phyloP scores from a whole-genome alignment of 73 alveolate species.

The Paramecium primaurelia region DNA sequence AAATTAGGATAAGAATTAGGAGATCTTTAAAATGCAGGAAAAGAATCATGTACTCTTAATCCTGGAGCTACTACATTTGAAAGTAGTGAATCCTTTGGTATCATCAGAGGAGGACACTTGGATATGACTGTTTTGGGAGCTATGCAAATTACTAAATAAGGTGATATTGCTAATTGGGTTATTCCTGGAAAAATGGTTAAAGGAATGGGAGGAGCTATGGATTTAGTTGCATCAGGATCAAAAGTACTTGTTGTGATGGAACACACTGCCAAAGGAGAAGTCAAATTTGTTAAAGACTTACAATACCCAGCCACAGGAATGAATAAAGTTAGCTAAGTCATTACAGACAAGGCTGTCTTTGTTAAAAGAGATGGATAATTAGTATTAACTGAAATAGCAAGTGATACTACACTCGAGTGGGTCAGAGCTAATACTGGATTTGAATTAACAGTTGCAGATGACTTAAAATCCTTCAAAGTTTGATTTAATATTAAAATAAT shows the following conservation, averaged over 20 bases:
- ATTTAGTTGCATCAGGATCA: conserved; percentile 76
- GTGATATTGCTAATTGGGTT: conserved; percentile 97
- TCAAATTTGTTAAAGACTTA: conserved; percentile 71
- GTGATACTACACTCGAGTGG: conserved; percentile 71
- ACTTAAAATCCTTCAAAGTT: conserved; percentile 58
- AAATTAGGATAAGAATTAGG: conserved; percentile 77
- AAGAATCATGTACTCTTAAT: conserved; percentile 81
- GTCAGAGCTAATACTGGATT: conserved; percentile 73
- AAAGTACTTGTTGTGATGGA: conserved; percentile 80
- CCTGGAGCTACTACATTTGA: conserved; percentile 87
- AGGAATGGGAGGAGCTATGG: conserved; percentile 96
- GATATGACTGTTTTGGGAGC: conserved; percentile 89
- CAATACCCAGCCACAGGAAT: conserved; percentile 80
- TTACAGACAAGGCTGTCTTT: conserved; percentile 81
- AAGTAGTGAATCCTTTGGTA: conserved; percentile 86
- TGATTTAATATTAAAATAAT: neutral
- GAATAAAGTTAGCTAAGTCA: conserved; percentile 69
- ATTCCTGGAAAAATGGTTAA: conserved; percentile 94
- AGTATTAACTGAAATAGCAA: conserved; percentile 70
- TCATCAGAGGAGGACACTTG: conserved; percentile 91
- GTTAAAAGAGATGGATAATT: conserved; percentile 64
- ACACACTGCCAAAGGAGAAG: conserved; percentile 76
- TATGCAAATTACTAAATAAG: conserved; percentile 78
- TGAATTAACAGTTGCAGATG: conserved; percentile 64
- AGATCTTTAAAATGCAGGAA: conserved; percentile 93